Percentiles rank a stretch among this genome's conserved stretches.
phyloP scores from a whole-genome alignment of 768 basidiomycete species.

The Lentinula aciculospora region DNA sequence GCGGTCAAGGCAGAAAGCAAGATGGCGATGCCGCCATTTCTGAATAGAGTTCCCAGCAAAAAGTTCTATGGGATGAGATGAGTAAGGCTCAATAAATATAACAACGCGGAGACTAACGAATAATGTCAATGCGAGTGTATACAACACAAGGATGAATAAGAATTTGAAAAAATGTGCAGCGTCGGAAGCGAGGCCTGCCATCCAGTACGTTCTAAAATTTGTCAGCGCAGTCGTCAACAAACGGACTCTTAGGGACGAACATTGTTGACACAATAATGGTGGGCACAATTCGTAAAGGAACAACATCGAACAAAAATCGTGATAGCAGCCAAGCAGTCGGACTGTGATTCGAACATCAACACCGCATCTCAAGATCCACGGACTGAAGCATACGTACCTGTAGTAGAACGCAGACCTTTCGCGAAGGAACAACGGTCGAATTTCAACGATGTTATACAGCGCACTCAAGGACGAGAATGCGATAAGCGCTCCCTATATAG shows the following conservation, averaged over 20 bases:
- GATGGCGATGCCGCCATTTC: slow-evolving; percentile 87
- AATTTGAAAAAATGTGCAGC: slow-evolving; percentile 93
- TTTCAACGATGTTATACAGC: slow-evolving; percentile 80
- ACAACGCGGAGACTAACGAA: slow-evolving; percentile 50
- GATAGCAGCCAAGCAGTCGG: slow-evolving; percentile 91
- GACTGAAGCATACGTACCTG: slow-evolving; percentile 39
- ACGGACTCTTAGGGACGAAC: slow-evolving; percentile 33
- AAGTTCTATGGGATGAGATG: slow-evolving; percentile 60
- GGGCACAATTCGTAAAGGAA: slow-evolving; percentile 85
- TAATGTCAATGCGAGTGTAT: slow-evolving; percentile 79
- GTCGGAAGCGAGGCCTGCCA: slow-evolving; percentile 82
- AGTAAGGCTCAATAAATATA: neutral
- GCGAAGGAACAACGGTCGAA: slow-evolving; percentile 82
- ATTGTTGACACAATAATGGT: slow-evolving; percentile 84
- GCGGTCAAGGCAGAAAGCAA: slow-evolving; percentile 74
- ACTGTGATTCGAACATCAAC: slow-evolving; percentile 18
- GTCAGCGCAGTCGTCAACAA: slow-evolving; percentile 5
- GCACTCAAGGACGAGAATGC: slow-evolving; percentile 91
- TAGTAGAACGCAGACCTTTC: slow-evolving; percentile 86
- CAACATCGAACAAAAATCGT: slow-evolving; percentile 80
- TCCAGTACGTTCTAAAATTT: slow-evolving; percentile 76
- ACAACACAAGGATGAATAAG: slow-evolving; percentile 83
- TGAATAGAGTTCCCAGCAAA: slow-evolving; percentile 77
- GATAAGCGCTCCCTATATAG: slow-evolving; percentile 71
- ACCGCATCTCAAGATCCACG: neutral